Base-by-base conservation (phyloP, 495 filamentous ascomycete genomes). In the Penicillium lagena region DNA sequence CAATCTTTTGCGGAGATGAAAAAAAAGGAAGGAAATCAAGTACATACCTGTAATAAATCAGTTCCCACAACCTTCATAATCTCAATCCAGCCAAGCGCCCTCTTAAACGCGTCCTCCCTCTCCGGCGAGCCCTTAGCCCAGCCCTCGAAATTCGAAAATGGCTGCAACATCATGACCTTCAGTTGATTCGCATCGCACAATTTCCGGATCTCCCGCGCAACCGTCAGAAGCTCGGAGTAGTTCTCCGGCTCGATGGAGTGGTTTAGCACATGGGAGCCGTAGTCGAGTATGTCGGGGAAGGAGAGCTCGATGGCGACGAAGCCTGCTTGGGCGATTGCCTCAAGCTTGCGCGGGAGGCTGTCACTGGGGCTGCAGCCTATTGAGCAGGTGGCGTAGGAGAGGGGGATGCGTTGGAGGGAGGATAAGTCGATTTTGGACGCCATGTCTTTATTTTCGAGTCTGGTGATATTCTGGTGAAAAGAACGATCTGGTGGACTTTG, bases 121-220 rank as follows among this genome's bases (percentile, higher is more conserved):
- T 83, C 78, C 4, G 55, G 44, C 7, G 73, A 77, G 0, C 68
- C 81, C 14, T 69, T 68, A 2, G 69, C 62, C 84, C 86, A 93
- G 7, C 87, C 87, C 52, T 94, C 87, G 51, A 90, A 89, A 45
- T 89, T 85, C 7, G 80, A 63, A 53, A 90, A 90, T 0, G 87
- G 86, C 54, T 91, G 87, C 9, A 94, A 60, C 67, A 89, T 85
- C 54, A 90, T 69, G 35, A 91, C 78, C 17, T 64, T 67, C 7
- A 91, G 67, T 0, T 61, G 51, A 29, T 77, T 66, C 13, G 69
- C 58, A 12, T 76, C 57, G 46, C 77, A 83, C 29, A 83, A 52
- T 4, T 57, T 63, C 15, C 66, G 67, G 34, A 87, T 73, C 34
- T 78, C 68, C 7, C 51, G 39, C 0, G 71, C 79, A 1, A 78